These are phyloP conservation scores for Avena insularis DNA, from an alignment of 176 grass and related monocot genomes.

Conservation along the genomic window DNA sequence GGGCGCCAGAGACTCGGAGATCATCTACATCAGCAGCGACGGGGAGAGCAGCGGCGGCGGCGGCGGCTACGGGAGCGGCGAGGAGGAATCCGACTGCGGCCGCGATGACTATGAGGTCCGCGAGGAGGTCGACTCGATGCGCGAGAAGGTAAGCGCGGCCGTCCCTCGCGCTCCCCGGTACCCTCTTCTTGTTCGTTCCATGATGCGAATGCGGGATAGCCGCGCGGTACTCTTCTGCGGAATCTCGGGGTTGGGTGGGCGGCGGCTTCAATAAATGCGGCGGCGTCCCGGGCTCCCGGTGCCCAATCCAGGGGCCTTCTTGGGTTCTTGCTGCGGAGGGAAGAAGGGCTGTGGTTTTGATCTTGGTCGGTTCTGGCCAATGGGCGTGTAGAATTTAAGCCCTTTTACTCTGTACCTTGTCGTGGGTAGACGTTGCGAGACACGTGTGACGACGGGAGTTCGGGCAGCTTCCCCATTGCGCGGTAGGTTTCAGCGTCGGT, in stretches of 20 bases:
- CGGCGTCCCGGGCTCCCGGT: too few species aligned
- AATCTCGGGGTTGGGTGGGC: background rate
- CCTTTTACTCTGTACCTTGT: background rate
- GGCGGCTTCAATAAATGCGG: background rate
- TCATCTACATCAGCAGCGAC: slow-evolving; percentile 29
- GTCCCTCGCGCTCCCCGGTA: background rate
- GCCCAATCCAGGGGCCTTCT: background rate
- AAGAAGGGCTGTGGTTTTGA: background rate
- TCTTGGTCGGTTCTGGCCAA: background rate
- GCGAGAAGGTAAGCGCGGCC: slow-evolving; percentile 23
- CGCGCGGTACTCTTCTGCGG: background rate
- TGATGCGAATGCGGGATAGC: background rate
- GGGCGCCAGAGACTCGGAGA: background rate
- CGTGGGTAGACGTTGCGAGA: background rate
- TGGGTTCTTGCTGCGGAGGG: background rate
- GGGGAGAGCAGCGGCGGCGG: background rate
- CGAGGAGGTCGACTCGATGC: background rate
- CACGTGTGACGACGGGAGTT: background rate
- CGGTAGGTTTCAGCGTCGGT: background rate
- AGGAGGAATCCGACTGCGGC: background rate
- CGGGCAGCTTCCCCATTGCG: background rate
- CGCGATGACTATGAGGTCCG: slow-evolving; percentile 12
- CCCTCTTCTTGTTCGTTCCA: background rate
- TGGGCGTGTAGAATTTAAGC: background rate
- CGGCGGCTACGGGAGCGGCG: background rate